Conservation (phyloP, 306 rosid species). For the Dalbergia cochinchinensis region DNA sequence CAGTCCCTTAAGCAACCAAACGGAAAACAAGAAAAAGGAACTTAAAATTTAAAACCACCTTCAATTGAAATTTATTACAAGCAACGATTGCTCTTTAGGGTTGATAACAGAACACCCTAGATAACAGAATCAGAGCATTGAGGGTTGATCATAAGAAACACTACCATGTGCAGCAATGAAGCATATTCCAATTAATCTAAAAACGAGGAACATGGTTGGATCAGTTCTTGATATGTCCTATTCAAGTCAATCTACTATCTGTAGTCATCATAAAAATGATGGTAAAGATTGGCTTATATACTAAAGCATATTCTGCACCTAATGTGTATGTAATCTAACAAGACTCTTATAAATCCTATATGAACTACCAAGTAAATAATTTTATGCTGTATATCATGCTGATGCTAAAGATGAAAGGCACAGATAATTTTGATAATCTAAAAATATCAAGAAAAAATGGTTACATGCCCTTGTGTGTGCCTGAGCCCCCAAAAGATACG, state of each 20-base stretch:
- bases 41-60: no score
- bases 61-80: no score
- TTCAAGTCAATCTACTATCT: background rate
- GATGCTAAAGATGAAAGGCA: conserved; percentile 25
- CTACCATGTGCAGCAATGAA: no score
- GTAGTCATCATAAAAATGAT: background rate
- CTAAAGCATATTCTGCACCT: background rate
- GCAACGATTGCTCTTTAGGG: no score
- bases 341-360: background rate
- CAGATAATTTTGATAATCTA: conserved; percentile 24
- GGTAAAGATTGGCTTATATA: no score
- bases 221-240: background rate
- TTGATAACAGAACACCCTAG: no score
- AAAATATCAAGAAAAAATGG: conserved; percentile 32
- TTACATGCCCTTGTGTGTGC: conserved; percentile 37
- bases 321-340: background rate
- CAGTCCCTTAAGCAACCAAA: no score
- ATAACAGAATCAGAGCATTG: background rate
- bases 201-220: background rate
- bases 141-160: background rate
- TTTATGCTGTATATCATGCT: conserved; percentile 24
- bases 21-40: no score
- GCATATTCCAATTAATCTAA: no score
- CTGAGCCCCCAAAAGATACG: conserved; percentile 41
- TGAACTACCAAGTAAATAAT: conserved; percentile 40